These are phyloP conservation scores for Mucor indicus DNA, from an alignment of 371 early-diverging fungal genomes.

Conservation along the genomic window DNA sequence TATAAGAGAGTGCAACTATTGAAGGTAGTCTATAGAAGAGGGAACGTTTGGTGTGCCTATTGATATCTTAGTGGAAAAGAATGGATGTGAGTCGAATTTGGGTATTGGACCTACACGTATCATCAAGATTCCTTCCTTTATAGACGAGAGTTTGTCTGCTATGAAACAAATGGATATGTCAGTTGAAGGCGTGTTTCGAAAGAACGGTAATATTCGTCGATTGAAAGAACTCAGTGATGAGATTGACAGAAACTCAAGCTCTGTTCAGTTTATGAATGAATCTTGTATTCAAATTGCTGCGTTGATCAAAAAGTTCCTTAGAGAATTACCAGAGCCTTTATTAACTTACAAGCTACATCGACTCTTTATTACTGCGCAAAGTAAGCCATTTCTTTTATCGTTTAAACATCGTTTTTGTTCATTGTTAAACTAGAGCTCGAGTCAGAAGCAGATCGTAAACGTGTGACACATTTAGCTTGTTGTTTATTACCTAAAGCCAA, in stretches of 20 bases:
- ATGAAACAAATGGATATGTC: conserved; percentile 82
- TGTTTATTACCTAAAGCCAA: conserved; percentile 89
- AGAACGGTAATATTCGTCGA: conserved; percentile 92
- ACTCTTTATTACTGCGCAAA: conserved; percentile 78
- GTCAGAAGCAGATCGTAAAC: conserved; percentile 52
- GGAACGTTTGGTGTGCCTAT: conserved; percentile 88
- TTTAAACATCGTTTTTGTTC: neutral
- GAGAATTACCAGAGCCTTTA: conserved; percentile 93
- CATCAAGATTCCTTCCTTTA: conserved; percentile 76
- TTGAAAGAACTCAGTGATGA: conserved; percentile 80
- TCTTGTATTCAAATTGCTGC: conserved; percentile 91
- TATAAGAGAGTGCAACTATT: neutral
- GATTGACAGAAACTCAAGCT: conserved; percentile 73
- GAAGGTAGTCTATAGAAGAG: neutral
- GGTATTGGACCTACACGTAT: conserved; percentile 76
- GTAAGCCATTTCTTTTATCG: conserved; percentile 52
- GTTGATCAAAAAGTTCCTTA: conserved; percentile 88
- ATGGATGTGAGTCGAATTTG: conserved; percentile 81
- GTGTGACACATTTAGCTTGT: conserved; percentile 75
- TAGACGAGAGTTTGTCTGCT: conserved; percentile 77
- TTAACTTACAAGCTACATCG: conserved; percentile 84
- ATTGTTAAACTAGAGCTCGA: conserved; percentile 43
- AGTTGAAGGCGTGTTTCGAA: conserved; percentile 94
- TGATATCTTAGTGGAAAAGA: conserved; percentile 79
- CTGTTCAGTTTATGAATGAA: conserved; percentile 63